Percentiles rank a stretch among this genome's conserved stretches.
Conservation (phyloP, 768 basidiomycete species). For the Cyathus striatus region DNA sequence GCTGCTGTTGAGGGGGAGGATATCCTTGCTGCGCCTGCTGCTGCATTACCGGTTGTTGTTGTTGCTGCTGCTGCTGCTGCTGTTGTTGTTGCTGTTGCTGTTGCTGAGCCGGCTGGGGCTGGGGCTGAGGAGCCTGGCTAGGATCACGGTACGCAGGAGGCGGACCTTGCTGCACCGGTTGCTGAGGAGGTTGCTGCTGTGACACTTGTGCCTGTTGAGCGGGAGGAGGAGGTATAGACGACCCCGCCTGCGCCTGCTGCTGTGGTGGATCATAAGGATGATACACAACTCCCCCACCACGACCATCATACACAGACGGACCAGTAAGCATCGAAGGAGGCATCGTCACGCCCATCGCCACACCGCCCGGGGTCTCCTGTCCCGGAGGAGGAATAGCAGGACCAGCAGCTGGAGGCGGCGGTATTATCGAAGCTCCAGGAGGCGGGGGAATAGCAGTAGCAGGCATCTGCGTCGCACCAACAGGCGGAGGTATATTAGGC, state of each 20-base stretch:
- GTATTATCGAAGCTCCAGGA: constrained; percentile 26
- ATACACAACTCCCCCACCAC: constrained; percentile 16
- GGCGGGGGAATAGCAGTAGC: constrained; percentile 16
- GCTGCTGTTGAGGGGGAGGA: constrained; percentile 10
- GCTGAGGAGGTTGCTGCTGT: constrained; percentile 7
- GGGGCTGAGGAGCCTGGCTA: constrained; percentile 11
- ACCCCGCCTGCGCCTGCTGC: constrained; percentile 10
- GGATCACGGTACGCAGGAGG: constrained; percentile 2
- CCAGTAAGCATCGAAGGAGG: constrained; percentile 15
- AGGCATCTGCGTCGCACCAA: constrained; percentile 1
- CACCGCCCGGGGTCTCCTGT: constrained; percentile 6
- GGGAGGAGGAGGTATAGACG: not conserved
- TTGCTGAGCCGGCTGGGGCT: constrained; percentile 15
- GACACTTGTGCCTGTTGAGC: not conserved
- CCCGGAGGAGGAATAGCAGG: constrained; percentile 11
- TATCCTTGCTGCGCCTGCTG: constrained; percentile 13
- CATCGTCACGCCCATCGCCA: constrained; percentile 12
- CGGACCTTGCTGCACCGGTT: constrained; percentile 12
- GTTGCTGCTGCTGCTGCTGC: constrained; percentile 1
- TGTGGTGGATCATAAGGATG: constrained; percentile 15
- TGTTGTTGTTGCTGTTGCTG: constrained; percentile 14
- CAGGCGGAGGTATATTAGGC: constrained; percentile 3
- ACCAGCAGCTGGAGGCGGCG: constrained; percentile 30
- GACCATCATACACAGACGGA: constrained; percentile 26
- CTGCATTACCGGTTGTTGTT: constrained; percentile 11